Base-by-base conservation (phyloP, 768 basidiomycete species). In the Psilocybe azurescens region DNA sequence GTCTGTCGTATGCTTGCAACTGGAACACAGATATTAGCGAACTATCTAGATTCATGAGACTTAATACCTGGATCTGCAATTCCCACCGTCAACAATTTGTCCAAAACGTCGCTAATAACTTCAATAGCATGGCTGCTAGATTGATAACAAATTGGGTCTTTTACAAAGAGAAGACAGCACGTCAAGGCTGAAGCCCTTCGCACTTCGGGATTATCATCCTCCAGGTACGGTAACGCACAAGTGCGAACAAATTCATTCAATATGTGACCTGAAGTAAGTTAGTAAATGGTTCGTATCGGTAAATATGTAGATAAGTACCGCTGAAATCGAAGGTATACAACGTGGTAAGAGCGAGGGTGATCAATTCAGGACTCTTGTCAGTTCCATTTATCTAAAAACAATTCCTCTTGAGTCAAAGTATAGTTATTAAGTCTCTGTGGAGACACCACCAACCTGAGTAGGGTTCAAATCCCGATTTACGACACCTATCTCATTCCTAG, bases 241-340 rank as follows among this genome's bases (percentile, higher is more conserved):
- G n/a, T n/a, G n/a, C n/a, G 92, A 44, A 99, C 94, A 72, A 98
- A 97, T 73, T 99, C 97, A 75, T 96, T 97, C 62, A 99, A 79
- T 9, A 93, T 86, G 66, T 99, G 96, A 29, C 96, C 96, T 92
- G 54, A 24, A 60, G 56, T 58, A 53, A 14, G 29, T 53, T 50
- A 53, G 39, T 58, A 36, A 53, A 32, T 44, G 16, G 14, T 10
- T 58, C 32, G n/a, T 36, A 50, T 14, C 36, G 53, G 20, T 11
- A 64, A 32, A 1, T 32, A 58, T 16, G 58, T 33, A 3, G 54
- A 14, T 16, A 54, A 70, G 74, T 76, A 91, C 96, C 97, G 59
- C 86, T 94, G 75, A 99, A 99, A 74, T 99, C 95, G 71, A 99
- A 99, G 7, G 87, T 84, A 44, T 95, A 94, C 13, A 99, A 81